Evolutionary conservation across 1,139 yeast species (phyloP).

Genomic region (Geotrichum siamense): DNA sequence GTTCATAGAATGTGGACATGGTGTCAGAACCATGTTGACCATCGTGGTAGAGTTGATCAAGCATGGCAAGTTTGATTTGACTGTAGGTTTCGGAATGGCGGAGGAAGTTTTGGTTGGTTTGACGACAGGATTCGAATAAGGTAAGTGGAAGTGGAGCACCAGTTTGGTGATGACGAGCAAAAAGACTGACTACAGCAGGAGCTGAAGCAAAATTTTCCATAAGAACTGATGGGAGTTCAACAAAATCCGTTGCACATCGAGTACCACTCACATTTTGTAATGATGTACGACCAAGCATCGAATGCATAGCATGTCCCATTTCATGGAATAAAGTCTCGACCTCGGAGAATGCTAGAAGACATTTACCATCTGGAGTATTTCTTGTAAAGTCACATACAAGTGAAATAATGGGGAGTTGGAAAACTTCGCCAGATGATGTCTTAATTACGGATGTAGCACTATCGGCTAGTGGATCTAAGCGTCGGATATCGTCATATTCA

Average conservation of each 20-base stretch:
- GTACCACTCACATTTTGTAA: slow-evolving; percentile 93
- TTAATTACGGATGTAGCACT: slow-evolving; percentile 27
- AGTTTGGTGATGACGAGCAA: slow-evolving; percentile 70
- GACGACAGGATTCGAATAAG: slow-evolving; percentile 24
- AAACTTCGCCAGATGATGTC: slow-evolving; percentile 38
- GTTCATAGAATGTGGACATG: slow-evolving; percentile 53
- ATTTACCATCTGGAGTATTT: slow-evolving; percentile 22
- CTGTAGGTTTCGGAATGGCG: slow-evolving; percentile 72
- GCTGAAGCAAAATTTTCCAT: slow-evolving; percentile 92
- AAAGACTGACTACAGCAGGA: slow-evolving; percentile 61
- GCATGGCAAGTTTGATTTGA: slow-evolving; percentile 82
- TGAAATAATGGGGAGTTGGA: slow-evolving; percentile 85
- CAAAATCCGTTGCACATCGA: slow-evolving; percentile 92
- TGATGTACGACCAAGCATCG: slow-evolving; percentile 88
- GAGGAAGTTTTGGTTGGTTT: slow-evolving; percentile 48
- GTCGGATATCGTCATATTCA: slow-evolving; percentile 30
- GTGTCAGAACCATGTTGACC: slow-evolving; percentile 40
- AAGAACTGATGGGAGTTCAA: slow-evolving; percentile 87
- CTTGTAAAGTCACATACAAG: slow-evolving; percentile 74
- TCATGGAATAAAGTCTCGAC: slow-evolving; percentile 95
- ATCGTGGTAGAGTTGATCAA: slow-evolving; percentile 77
- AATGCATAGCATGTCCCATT: slow-evolving; percentile 99
- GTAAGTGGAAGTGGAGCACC: slow-evolving; percentile 50
- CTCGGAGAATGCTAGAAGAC: slow-evolving; percentile 63
- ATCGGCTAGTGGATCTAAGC: slow-evolving; percentile 18